These are phyloP conservation scores for Tricholoma sp. DNA, from an alignment of 768 basidiomycete species.

Conservation along the genomic window DNA sequence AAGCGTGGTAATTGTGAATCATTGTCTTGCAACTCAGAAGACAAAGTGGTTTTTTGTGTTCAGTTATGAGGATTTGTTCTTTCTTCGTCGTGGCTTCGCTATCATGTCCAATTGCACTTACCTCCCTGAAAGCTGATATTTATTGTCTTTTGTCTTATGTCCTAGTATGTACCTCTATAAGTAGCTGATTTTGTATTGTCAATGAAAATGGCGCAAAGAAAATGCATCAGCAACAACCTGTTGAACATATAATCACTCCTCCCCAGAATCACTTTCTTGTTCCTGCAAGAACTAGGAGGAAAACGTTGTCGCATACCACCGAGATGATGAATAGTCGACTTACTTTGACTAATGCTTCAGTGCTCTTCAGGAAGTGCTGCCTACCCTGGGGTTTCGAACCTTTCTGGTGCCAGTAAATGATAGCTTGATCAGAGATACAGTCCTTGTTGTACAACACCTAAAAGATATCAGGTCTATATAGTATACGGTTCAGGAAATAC, in stretches of 20 bases:
- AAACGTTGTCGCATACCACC: background rate
- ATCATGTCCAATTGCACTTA: background rate
- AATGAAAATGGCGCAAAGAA: background rate
- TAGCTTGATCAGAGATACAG: slow-evolving; percentile 91
- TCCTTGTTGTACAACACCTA: slow-evolving; percentile 95
- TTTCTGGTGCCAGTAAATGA: slow-evolving; percentile 98
- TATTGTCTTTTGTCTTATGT: background rate
- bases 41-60: background rate
- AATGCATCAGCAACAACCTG: slow-evolving; percentile 9
- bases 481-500: background rate
- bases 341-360: slow-evolving; percentile 87
- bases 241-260: slow-evolving; percentile 25
- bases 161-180: background rate
- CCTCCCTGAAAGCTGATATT: background rate
- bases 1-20: slow-evolving; percentile 61
- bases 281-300: slow-evolving; percentile 76
- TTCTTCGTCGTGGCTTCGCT: background rate
- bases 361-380: slow-evolving; percentile 90
- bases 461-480: slow-evolving; percentile 1
- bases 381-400: slow-evolving; percentile 93
- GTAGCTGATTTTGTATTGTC: background rate
- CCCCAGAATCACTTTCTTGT: slow-evolving; percentile 75
- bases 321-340: slow-evolving; percentile 10
- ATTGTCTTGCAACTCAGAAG: background rate
- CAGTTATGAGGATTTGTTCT: background rate